phyloP scores from a whole-genome alignment of 176 grass and related monocot genomes.

The Carex pumila region DNA sequence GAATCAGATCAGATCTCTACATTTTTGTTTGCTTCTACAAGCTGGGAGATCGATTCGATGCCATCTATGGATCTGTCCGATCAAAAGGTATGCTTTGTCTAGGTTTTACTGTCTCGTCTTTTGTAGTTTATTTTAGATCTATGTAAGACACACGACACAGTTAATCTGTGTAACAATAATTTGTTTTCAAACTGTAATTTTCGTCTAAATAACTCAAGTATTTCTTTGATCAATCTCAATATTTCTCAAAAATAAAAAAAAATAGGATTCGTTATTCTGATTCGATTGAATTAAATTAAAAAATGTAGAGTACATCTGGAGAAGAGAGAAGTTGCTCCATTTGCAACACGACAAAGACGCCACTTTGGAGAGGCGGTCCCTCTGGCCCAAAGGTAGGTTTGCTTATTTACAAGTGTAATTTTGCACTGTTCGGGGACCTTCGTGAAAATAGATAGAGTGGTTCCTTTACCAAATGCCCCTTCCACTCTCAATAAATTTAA shows the following conservation, averaged over 20 bases:
- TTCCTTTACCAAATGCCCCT: not conserved
- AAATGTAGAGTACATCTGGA: constrained; percentile 6
- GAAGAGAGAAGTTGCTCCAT: constrained; percentile 55
- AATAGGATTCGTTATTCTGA: not conserved
- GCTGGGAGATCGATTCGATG: constrained; percentile 2
- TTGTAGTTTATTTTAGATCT: not conserved
- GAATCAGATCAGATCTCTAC: constrained; percentile 16
- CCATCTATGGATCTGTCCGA: constrained; percentile 43
- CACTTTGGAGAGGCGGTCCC: constrained; percentile 78
- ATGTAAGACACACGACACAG: not conserved
- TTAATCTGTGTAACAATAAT: not conserved
- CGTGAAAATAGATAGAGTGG: not conserved
- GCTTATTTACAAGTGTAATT: not conserved
- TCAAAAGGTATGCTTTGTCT: constrained; percentile 25
- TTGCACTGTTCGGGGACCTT: not conserved
- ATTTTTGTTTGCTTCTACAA: not conserved
- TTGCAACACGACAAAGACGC: constrained; percentile 71
- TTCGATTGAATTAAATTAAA: not conserved
- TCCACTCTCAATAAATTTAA: not conserved
- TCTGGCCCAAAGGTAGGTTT: constrained; percentile 81
- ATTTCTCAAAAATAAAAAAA: not conserved
- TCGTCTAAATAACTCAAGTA: not conserved
- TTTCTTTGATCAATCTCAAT: not conserved
- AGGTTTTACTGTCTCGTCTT: not conserved
- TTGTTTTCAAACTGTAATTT: not conserved